Conservation (phyloP, 2,329 filamentous ascomycete species). For the Calonectria ilicicola region DNA sequence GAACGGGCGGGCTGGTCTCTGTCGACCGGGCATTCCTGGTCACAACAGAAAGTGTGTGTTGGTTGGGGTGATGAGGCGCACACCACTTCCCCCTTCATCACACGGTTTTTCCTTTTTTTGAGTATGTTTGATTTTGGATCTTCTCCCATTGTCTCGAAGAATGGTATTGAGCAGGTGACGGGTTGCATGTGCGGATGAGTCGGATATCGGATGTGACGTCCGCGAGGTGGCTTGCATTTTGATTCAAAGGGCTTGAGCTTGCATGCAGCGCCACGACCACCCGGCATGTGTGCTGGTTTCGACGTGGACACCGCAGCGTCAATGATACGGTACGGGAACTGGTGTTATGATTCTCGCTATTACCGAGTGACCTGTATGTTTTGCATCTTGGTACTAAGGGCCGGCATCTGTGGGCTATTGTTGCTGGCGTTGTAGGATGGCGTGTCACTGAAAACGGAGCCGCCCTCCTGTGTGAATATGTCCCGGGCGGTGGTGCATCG, state of each 20-base stretch:
- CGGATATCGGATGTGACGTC: slow-evolving; percentile 27
- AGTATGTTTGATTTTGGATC: background rate
- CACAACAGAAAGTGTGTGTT: background rate
- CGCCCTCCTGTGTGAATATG: background rate
- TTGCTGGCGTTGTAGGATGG: slow-evolving; percentile 20
- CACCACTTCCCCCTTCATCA: background rate
- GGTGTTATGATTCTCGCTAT: background rate
- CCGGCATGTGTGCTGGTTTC: slow-evolving; percentile 15
- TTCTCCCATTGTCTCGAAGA: background rate
- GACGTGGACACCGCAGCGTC: background rate
- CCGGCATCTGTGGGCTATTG: slow-evolving; percentile 6
- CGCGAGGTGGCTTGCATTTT: slow-evolving; percentile 35
- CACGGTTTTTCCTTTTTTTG: background rate
- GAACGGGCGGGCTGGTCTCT: background rate
- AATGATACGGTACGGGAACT: slow-evolving; percentile 4
- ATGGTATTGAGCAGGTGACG: slow-evolving; percentile 1
- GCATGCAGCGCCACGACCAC: slow-evolving; percentile 21
- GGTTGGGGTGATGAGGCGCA: background rate
- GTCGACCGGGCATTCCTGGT: background rate
- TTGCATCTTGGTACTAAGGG: slow-evolving; percentile 10
- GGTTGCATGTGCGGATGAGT: background rate
- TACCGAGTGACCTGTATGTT: slow-evolving; percentile 3
- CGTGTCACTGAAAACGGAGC: slow-evolving; percentile 19
- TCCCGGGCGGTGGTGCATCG: background rate
- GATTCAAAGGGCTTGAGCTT: slow-evolving; percentile 32